Conservation (phyloP, 208 protist species). For the Leishmania lainsoni region DNA sequence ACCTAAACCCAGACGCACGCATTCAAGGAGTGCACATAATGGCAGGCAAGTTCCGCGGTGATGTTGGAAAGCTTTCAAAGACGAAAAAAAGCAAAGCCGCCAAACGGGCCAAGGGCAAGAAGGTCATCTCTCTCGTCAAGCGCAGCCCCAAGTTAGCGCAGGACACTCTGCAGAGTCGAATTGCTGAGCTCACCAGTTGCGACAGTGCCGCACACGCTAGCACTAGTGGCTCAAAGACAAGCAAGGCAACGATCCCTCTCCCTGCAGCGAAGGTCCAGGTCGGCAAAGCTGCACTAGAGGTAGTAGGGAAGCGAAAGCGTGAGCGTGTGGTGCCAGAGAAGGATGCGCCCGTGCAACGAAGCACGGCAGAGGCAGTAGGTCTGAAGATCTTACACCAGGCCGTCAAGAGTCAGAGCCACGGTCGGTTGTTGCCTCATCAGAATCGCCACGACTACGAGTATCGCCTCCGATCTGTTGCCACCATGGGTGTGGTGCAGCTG, state of each 20-base stretch:
- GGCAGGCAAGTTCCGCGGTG: conserved; percentile 82
- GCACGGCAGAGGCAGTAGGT: conserved; percentile 64
- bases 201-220: not conserved
- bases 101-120: conserved; percentile 56
- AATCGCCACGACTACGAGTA: conserved; percentile 90
- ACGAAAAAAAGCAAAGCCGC: conserved; percentile 57
- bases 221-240: conserved; percentile 7
- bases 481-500: conserved; percentile 82
- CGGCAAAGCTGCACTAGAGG: conserved; percentile 66
- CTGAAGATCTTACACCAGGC: conserved; percentile 76
- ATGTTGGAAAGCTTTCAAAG: conserved; percentile 70
- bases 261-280: conserved; percentile 41
- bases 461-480: conserved; percentile 78
- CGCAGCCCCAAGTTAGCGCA: conserved; percentile 68
- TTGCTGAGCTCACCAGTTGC: conserved; percentile 62
- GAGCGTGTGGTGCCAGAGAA: conserved; percentile 41
- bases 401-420: conserved; percentile 79
- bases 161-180: conserved; percentile 55
- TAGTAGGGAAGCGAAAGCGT: conserved; percentile 44
- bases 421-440: conserved; percentile 73
- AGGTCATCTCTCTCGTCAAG: conserved; percentile 66
- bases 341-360: conserved; percentile 41
- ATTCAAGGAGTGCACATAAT: conserved; percentile 41
- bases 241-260: conserved; percentile 5
- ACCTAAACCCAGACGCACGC: conserved; percentile 4